Conservation (phyloP, 116 monocot genomes). For the Phalaenopsis hybrid region DNA sequence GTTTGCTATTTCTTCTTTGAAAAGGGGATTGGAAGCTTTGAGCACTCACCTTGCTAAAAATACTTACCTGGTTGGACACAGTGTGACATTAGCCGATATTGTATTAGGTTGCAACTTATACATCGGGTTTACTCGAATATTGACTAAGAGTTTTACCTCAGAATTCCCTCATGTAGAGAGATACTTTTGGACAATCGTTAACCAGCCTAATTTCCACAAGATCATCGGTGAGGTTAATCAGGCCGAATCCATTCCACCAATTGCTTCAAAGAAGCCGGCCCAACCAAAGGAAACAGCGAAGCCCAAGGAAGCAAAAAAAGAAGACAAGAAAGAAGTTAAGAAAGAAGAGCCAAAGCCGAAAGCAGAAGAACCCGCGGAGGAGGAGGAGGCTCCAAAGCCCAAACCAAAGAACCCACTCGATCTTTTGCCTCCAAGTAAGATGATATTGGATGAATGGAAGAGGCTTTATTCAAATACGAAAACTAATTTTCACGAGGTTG, state of each 20-base stretch:
- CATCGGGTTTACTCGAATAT: constrained; percentile 33
- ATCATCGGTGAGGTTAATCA: constrained; percentile 68
- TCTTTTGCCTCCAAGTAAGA: constrained; percentile 78
- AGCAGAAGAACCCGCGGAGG: constrained; percentile 20
- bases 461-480: constrained; percentile 94
- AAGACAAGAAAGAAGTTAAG: constrained; percentile 14
- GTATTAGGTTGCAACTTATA: constrained; percentile 65
- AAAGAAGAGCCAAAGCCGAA: constrained; percentile 35
- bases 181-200: constrained; percentile 88
- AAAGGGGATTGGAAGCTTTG: constrained; percentile 58
- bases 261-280: constrained; percentile 37
- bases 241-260: constrained; percentile 50
- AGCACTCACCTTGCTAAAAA: constrained; percentile 57
- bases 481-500: constrained; percentile 80
- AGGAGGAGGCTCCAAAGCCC: constrained; percentile 66
- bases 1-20: constrained; percentile 49
- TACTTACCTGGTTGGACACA: constrained; percentile 77
- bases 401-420: constrained; percentile 87
- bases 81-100: constrained; percentile 80
- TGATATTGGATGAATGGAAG: constrained; percentile 95
- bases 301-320: constrained; percentile 17
- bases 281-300: too few relatives aligned
- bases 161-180: constrained; percentile 86
- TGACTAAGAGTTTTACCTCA: constrained; percentile 79
- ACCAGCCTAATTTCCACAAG: constrained; percentile 72